Conservation (phyloP, 768 basidiomycete species). For the Pulveroboletus sp. region DNA sequence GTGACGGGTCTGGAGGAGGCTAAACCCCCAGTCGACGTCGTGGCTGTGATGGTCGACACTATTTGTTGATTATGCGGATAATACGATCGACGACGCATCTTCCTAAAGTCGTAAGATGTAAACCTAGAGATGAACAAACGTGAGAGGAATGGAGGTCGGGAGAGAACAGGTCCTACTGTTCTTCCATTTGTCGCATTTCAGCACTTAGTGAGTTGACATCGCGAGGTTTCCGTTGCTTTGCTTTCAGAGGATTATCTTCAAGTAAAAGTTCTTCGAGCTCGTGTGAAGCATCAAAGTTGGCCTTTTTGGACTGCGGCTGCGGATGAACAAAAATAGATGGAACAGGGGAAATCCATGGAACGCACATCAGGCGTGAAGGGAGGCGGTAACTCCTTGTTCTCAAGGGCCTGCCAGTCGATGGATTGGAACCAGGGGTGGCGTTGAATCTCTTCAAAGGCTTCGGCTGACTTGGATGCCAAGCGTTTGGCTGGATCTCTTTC, state of each 20-base stretch:
- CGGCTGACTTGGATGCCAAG: constrained; percentile 78
- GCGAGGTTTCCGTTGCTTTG: constrained; percentile 87
- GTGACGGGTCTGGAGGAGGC: constrained; percentile 73
- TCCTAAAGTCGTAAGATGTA: constrained; percentile 87
- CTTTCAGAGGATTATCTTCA: constrained; percentile 96
- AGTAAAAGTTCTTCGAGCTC: constrained; percentile 93
- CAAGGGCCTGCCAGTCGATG: constrained; percentile 88
- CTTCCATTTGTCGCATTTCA: constrained; percentile 98
- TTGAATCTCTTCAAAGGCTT: constrained; percentile 76
- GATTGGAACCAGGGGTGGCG: constrained; percentile 80
- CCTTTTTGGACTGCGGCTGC: constrained; percentile 88
- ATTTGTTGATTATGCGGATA: constrained; percentile 78
- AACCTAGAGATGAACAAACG: constrained; percentile 49
- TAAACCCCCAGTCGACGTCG: constrained; percentile 67
- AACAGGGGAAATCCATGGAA: constrained; percentile 10
- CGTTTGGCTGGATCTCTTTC: constrained; percentile 81
- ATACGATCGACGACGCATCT: constrained; percentile 87
- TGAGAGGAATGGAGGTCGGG: not conserved
- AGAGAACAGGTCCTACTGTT: constrained; percentile 62
- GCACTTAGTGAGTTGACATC: constrained; percentile 75
- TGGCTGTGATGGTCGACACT: constrained; percentile 61
- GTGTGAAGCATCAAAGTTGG: constrained; percentile 98
- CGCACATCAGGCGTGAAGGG: constrained; percentile 89
- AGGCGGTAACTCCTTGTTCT: constrained; percentile 67
- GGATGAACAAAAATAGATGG: constrained; percentile 1